A percentile compares a stretch with the other conserved stretches of the same genome.
phyloP scores from a whole-genome alignment of 176 grass and related monocot species.

The Avena atlantica region DNA sequence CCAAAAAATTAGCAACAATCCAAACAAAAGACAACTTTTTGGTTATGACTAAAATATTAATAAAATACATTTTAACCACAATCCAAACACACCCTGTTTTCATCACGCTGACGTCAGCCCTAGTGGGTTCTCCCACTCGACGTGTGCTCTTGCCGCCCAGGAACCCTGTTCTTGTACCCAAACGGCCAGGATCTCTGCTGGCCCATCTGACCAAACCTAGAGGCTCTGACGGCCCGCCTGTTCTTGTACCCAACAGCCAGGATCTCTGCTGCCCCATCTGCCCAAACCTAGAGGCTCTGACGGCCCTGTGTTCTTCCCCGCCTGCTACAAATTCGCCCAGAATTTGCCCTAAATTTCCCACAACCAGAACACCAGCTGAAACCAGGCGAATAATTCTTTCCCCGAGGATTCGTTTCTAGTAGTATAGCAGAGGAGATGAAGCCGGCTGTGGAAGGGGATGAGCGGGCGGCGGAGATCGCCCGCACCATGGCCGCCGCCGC shows the following conservation, averaged over 20 bases:
- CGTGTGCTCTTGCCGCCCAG: background rate
- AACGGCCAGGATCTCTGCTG: constrained; percentile 49
- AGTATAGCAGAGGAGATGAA: constrained; percentile 43
- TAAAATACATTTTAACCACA: too few species aligned
- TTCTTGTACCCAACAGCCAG: constrained; percentile 46
- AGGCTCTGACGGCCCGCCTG: constrained; percentile 35
- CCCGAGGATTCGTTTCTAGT: background rate
- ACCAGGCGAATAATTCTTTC: constrained; percentile 12
- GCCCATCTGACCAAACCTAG: too few species aligned
- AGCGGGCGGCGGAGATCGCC: constrained; percentile 42
- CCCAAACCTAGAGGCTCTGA: constrained; percentile 41
- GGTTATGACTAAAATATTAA: too few species aligned
- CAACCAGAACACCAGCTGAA: constrained; percentile 7
- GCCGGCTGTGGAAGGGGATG: constrained; percentile 48
- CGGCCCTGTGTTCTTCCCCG: constrained; percentile 44
- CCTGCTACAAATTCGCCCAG: constrained; percentile 63
- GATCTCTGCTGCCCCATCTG: constrained; percentile 28
- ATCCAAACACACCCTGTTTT: background rate
- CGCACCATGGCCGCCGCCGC: constrained; percentile 37
- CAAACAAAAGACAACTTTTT: too few species aligned
- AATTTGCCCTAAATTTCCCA: constrained; percentile 34
- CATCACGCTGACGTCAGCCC: constrained; percentile 43
- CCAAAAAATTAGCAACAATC: too few species aligned
- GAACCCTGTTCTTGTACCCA: constrained; percentile 26
- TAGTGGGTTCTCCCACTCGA: constrained; percentile 20